These are phyloP conservation scores for Keithomyces neogunnii DNA, from an alignment of 2,329 filamentous ascomycete species.

Conservation along the genomic window DNA sequence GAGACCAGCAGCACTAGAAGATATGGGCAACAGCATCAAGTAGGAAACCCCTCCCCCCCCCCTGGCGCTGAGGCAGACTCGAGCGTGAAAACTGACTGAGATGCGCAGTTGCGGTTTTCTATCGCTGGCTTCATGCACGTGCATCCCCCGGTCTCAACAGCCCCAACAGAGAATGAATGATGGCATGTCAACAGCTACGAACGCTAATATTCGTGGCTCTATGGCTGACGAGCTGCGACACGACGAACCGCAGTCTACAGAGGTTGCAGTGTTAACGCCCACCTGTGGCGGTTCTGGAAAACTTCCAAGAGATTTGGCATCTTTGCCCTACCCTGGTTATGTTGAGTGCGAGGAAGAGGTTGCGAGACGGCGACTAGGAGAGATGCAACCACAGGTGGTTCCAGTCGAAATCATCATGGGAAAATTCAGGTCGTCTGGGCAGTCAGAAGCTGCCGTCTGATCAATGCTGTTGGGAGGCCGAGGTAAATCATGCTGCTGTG, in stretches of 20 bases:
- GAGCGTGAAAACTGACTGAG: not conserved
- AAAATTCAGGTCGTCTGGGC: not conserved
- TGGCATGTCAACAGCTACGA: not conserved
- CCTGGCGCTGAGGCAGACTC: not conserved
- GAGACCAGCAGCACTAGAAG: not conserved
- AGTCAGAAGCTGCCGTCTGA: too few species aligned
- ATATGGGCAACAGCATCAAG: not conserved
- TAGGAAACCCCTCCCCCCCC: not conserved
- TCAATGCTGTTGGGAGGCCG: too few species aligned
- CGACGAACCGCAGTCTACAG: not conserved
- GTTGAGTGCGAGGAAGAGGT: constrained; percentile 13
- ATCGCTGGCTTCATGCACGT: not conserved
- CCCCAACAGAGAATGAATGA: not conserved
- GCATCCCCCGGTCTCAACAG: not conserved
- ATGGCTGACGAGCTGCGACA: not conserved
- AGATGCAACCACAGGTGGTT: constrained; percentile 13
- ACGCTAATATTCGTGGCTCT: not conserved
- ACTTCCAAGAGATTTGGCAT: not conserved
- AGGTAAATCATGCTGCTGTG: too few species aligned
- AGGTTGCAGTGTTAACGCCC: not conserved
- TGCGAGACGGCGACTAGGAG: constrained; percentile 10
- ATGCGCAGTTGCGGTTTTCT: not conserved
- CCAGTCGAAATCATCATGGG: constrained; percentile 10
- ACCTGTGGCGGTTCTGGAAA: not conserved
- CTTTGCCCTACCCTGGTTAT: constrained; percentile 11